phyloP scores from a whole-genome alignment of 1,139 yeast genomes.

The Suhomyces ambrosiae region DNA sequence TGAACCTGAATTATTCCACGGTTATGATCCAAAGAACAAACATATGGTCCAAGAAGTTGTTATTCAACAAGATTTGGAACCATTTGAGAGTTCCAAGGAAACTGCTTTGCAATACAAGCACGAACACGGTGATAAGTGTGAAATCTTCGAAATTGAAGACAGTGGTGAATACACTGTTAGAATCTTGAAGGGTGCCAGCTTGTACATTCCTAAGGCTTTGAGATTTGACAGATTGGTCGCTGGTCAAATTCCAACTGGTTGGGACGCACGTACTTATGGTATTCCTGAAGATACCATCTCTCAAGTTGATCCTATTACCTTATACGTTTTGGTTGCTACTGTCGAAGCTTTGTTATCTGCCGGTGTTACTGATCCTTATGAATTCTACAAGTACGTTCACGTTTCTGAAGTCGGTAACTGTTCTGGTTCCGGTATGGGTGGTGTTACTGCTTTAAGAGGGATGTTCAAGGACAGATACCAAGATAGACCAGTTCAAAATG shows the following conservation, averaged over 20 bases:
- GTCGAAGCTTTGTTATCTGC: conserved; percentile 91
- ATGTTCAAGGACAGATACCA: conserved; percentile 95
- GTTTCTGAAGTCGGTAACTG: conserved; percentile 99
- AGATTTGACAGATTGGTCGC: conserved; percentile 95
- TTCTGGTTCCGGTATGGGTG: conserved; percentile 99
- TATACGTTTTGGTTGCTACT: conserved; percentile 89
- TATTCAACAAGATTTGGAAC: conserved; percentile 92
- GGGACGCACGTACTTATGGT: conserved; percentile 96
- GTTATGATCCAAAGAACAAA: conserved; percentile 93
- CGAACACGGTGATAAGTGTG: conserved; percentile 94
- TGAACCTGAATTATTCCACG: conserved; percentile 92
- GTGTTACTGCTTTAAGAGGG: conserved; percentile 94
- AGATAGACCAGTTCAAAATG: conserved; percentile 94
- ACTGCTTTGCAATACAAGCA: conserved; percentile 92
- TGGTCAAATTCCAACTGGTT: conserved; percentile 98
- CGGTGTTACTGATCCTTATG: conserved; percentile 97
- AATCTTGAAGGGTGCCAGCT: conserved; percentile 88
- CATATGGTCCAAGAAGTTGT: conserved; percentile 92
- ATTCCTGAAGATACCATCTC: conserved; percentile 87
- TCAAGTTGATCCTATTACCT: conserved; percentile 95
- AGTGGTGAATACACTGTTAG: conserved; percentile 91
- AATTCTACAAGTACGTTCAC: conserved; percentile 96
- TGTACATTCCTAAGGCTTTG: conserved; percentile 92
- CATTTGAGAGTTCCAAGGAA: conserved; percentile 93
- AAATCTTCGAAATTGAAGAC: conserved; percentile 84